phyloP scores from a whole-genome alignment of 2,329 filamentous ascomycete species.

The Exophiala aquamarina region DNA sequence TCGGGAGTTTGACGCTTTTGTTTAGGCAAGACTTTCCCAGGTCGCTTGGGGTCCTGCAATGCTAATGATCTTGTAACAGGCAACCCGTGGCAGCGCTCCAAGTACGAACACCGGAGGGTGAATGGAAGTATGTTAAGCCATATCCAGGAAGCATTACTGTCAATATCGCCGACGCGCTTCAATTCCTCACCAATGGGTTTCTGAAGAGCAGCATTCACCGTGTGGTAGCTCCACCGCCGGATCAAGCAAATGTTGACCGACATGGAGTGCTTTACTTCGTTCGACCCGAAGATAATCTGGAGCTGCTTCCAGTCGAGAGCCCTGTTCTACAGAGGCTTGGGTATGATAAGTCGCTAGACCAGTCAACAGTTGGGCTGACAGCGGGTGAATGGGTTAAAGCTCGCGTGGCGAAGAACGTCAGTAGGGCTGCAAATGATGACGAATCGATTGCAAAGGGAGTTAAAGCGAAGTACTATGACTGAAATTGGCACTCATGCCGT shows the following conservation, averaged over 20 bases:
- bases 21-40: slow-evolving; percentile 36
- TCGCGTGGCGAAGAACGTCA: slow-evolving; percentile 30
- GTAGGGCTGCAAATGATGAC: slow-evolving; percentile 15
- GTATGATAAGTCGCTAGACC: slow-evolving; percentile 19
- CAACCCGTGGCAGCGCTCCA: slow-evolving; percentile 59
- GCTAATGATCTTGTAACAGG: slow-evolving; percentile 27
- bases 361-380: slow-evolving; percentile 28
- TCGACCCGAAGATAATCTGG: slow-evolving; percentile 37
- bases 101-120: slow-evolving; percentile 44
- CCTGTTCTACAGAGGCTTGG: slow-evolving; percentile 36
- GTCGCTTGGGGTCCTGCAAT: background rate
- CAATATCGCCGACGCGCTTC: slow-evolving; percentile 51
- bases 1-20: slow-evolving; percentile 56
- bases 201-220: slow-evolving; percentile 53
- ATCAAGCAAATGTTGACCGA: slow-evolving; percentile 47
- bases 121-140: slow-evolving; percentile 52
- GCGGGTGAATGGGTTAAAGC: slow-evolving; percentile 37
- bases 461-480: slow-evolving; percentile 26
- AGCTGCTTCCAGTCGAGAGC: slow-evolving; percentile 33
- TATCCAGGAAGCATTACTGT: slow-evolving; percentile 50
- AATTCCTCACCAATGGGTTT: slow-evolving; percentile 49
- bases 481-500: background rate
- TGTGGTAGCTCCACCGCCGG: slow-evolving; percentile 49
- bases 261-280: slow-evolving; percentile 49
- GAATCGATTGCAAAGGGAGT: slow-evolving; percentile 23